These are phyloP conservation scores for Immersiporthe knoxdaviesiana DNA, from an alignment of 2,329 filamentous ascomycete species.

Conservation along the genomic window DNA sequence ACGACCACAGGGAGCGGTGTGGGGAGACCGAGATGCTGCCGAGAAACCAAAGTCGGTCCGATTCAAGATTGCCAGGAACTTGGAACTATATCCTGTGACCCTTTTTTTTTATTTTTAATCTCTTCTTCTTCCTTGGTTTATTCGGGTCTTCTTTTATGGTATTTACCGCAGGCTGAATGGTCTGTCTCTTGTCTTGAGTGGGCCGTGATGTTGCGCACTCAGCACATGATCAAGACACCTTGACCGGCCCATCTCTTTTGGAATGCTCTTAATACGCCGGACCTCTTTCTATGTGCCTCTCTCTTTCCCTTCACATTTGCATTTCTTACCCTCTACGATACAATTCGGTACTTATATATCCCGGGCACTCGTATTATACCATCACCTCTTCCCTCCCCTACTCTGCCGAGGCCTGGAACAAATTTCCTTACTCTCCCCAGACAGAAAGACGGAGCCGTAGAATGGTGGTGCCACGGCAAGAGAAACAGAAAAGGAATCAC, in stretches of 20 bases:
- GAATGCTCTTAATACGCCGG: background rate
- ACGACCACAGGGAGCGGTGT: background rate
- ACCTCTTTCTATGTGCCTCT: too few species aligned
- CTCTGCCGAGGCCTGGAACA: too few species aligned
- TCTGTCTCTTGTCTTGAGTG: background rate
- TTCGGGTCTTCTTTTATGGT: too few species aligned
- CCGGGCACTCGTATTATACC: too few species aligned
- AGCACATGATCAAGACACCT: background rate
- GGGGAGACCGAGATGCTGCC: background rate
- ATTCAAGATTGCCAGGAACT: conserved; percentile 5
- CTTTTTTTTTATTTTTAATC: background rate
- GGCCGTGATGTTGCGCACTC: background rate
- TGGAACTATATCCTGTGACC: background rate
- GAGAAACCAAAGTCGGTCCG: conserved; percentile 1
- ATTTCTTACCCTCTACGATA: too few species aligned
- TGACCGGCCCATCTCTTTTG: background rate
- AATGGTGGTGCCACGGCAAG: background rate
- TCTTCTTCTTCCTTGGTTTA: background rate
- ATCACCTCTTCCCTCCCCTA: too few species aligned
- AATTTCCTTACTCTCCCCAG: too few species aligned
- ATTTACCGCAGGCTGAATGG: background rate
- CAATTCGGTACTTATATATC: too few species aligned
- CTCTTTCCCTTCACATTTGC: too few species aligned
- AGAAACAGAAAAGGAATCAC: background rate
- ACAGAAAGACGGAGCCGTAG: too few species aligned